Base-by-base conservation (phyloP, 2,329 filamentous ascomycete species). In the Thermomyces lanuginosus region DNA sequence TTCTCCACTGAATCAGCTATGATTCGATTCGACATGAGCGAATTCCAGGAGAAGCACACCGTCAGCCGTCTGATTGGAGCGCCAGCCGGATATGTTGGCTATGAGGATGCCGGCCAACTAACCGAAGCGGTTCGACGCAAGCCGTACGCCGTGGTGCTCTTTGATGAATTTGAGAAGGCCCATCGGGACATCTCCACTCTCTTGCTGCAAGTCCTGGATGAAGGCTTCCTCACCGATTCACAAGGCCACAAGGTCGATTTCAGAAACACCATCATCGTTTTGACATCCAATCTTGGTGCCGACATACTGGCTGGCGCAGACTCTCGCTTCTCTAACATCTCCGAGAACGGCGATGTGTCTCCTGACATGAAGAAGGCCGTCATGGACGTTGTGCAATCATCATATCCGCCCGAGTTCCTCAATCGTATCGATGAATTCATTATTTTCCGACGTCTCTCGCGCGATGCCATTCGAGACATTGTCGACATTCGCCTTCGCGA, bases 361-460 rank as follows among this genome's bases (percentile, higher is more conserved):
- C 65, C 72, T 1, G 69, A 71, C 1, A 69, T 84, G 24, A 81
- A 81, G 43, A 63, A 69, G 31, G 74, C 79, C 1, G 84, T 95
- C 28, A 83, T 95, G 73, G 79, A 92, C 43, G 73, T 91, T 9
- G 84, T 95, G 1, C 64, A 76, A 10, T 53, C 63, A 6, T 56
- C 64, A 1, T 76, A 93, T 48, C 73, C 86, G 4, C 89, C 89
- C 3, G 89, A 95, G 49, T 98, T 95, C 63, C 67, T 95, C 37
- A 95, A 98, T 58, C 72, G 89, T 11, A 82, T 95, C 36, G 86
- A 95, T 53, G 86, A 91, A 34, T 93, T 95, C 58, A 93, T 95
- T 49, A 61, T 95, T 45, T 95, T 95, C 64, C 86, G 84, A 55
- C 71, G 86, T 6, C 67, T 95, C 2, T 80, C 81, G 1, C 66